Percentiles rank a stretch among this genome's conserved stretches.
Evolutionary conservation across 768 basidiomycete species (phyloP).

Genomic region (Pulveroboletus frians): DNA sequence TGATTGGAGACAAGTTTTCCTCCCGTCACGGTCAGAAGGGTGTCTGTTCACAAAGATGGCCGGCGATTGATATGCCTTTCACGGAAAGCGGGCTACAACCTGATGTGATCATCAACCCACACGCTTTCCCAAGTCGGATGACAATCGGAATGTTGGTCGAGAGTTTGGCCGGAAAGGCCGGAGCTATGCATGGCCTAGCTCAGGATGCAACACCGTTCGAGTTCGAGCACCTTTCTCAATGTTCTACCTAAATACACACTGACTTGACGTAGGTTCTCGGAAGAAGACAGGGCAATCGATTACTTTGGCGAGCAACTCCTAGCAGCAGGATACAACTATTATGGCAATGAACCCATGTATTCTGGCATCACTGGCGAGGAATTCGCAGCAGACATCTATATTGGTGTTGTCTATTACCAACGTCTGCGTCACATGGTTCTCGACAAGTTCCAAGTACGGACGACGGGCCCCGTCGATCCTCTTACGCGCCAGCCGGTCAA

Average conservation of each 20-base stretch:
- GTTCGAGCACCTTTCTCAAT: constrained; percentile 41
- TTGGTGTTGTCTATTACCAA: constrained; percentile 98
- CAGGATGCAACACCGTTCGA: constrained; percentile 99
- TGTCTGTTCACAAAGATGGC: constrained; percentile 99
- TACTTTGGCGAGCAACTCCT: constrained; percentile 96
- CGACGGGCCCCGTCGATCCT: constrained; percentile 94
- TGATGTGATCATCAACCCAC: constrained; percentile 98
- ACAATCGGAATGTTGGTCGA: constrained; percentile 99
- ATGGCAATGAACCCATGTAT: constrained; percentile 99
- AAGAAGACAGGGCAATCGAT: constrained; percentile 94
- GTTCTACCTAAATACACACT: constrained; percentile 4
- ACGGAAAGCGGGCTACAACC: constrained; percentile 98
- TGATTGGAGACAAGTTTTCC: constrained; percentile 99
- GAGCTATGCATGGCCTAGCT: constrained; percentile 96
- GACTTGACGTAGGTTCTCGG: constrained; percentile 65
- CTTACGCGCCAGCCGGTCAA: constrained; percentile 96
- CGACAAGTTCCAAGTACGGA: constrained; percentile 99
- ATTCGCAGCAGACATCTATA: constrained; percentile 97
- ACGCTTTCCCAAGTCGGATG: constrained; percentile 99
- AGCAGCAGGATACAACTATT: constrained; percentile 96
- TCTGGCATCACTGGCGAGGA: constrained; percentile 98
- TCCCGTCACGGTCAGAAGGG: constrained; percentile 99
- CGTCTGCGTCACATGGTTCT: constrained; percentile 98
- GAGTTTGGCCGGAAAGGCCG: constrained; percentile 99
- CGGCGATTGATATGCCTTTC: constrained; percentile 97